Evolutionary conservation across 2,329 filamentous ascomycete genomes (phyloP).

Genomic region (Scytalidium sp.): DNA sequence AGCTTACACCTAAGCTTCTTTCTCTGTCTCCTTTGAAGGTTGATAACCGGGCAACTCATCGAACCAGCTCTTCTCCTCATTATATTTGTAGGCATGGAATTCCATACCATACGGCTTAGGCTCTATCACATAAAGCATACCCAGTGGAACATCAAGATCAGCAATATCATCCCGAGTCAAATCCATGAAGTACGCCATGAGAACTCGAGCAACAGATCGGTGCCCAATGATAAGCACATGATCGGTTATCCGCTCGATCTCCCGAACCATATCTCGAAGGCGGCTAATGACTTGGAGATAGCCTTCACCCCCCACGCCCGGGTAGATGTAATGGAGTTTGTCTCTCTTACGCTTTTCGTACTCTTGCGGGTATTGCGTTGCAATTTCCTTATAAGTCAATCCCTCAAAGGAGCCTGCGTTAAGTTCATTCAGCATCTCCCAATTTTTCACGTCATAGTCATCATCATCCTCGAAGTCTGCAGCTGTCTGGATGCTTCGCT

Average conservation of each 20-base stretch:
- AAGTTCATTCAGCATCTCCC: conserved; percentile 96
- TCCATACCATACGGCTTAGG: conserved; percentile 97
- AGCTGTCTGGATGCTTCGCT: conserved; percentile 82
- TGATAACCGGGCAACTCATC: conserved; percentile 83
- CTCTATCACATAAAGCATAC: conserved; percentile 91
- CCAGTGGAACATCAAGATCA: conserved; percentile 88
- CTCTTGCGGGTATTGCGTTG: conserved; percentile 73
- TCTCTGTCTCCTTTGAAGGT: conserved; percentile 51
- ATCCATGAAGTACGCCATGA: conserved; percentile 96
- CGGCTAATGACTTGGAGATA: conserved; percentile 97
- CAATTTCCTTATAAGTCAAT: conserved; percentile 90
- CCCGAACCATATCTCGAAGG: conserved; percentile 89
- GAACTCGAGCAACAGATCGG: conserved; percentile 84
- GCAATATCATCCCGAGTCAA: conserved; percentile 88
- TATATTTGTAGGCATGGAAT: conserved; percentile 93
- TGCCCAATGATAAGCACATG: conserved; percentile 92
- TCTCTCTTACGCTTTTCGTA: conserved; percentile 76
- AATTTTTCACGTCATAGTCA: conserved; percentile 93
- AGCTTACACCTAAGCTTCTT: conserved; percentile 15
- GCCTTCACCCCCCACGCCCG: conserved; percentile 90
- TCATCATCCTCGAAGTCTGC: conserved; percentile 88
- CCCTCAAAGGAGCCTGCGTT: conserved; percentile 93
- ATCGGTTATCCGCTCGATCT: conserved; percentile 95
- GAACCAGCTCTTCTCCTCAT: conserved; percentile 75
- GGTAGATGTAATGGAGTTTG: conserved; percentile 96